These are phyloP conservation scores for Trematosphaeria pertusa DNA, from an alignment of 2,329 filamentous ascomycete species.

Conservation along the genomic window DNA sequence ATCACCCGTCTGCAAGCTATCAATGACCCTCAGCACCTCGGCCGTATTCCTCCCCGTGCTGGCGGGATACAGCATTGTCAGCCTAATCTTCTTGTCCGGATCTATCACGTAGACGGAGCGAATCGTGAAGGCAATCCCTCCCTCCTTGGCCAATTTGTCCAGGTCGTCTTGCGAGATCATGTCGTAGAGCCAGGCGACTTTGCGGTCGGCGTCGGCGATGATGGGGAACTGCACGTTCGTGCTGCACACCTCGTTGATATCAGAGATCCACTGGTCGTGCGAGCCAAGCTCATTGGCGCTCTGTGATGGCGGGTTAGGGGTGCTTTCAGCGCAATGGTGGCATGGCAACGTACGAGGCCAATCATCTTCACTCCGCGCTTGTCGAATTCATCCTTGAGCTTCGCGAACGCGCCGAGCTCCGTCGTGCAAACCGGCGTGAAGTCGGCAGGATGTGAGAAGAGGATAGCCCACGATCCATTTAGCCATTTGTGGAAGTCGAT, in stretches of 20 bases:
- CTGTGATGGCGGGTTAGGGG: too few species aligned
- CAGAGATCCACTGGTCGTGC: conserved; percentile 89
- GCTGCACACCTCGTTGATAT: conserved; percentile 61
- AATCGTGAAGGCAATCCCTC: conserved; percentile 84
- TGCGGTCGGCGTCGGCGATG: conserved; percentile 58
- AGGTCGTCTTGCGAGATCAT: conserved; percentile 62
- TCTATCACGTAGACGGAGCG: conserved; percentile 95
- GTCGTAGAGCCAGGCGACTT: conserved; percentile 58
- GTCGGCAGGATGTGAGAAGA: conserved; percentile 86
- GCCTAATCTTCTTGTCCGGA: conserved; percentile 89
- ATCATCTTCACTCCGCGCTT: conserved; percentile 91
- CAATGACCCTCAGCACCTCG: conserved; percentile 65
- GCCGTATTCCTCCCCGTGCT: conserved; percentile 74
- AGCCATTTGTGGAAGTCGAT: conserved; percentile 87
- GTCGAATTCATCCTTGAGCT: conserved; percentile 85
- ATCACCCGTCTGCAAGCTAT: conserved; percentile 71
- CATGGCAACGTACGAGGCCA: conserved; percentile 70
- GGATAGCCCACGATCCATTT: conserved; percentile 78
- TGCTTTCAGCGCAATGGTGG: too few species aligned
- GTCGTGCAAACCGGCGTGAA: conserved; percentile 97
- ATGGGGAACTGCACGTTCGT: conserved; percentile 58
- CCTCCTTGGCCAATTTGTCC: conserved; percentile 61
- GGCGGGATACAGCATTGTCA: conserved; percentile 91
- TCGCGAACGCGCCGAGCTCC: conserved; percentile 91
- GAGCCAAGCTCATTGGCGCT: conserved; percentile 82